phyloP scores from a whole-genome alignment of 2,329 filamentous ascomycete species.

The Fusarium austroafricanum region DNA sequence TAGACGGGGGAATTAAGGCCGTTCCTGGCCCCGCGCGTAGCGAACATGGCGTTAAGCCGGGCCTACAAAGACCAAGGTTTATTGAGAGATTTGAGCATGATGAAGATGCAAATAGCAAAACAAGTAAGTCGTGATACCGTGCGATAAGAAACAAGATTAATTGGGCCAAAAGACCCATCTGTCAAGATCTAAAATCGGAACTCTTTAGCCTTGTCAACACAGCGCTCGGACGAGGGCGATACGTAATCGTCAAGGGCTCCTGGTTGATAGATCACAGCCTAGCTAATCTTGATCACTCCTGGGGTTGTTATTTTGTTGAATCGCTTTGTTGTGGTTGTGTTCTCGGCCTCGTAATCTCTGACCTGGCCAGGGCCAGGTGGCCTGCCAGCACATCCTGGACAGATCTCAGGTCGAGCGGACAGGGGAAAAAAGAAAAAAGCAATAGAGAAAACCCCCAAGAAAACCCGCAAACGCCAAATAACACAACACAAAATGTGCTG shows the following conservation, averaged over 20 bases:
- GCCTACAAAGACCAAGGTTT: background rate
- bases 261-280: slow-evolving; percentile 21
- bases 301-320: slow-evolving; percentile 17
- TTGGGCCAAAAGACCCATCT: slow-evolving; percentile 13
- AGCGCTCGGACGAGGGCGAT: slow-evolving; percentile 24
- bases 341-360: slow-evolving; percentile 37
- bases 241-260: slow-evolving; percentile 37
- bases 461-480: slow-evolving; percentile 23
- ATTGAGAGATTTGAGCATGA: background rate
- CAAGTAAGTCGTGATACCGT: background rate
- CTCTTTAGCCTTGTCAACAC: slow-evolving; percentile 10
- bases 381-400: slow-evolving; percentile 29
- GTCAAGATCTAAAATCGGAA: slow-evolving; percentile 29
- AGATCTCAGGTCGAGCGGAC: slow-evolving; percentile 42
- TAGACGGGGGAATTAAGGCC: slow-evolving; percentile 25
- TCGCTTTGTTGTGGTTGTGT: slow-evolving; percentile 29
- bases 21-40: slow-evolving; percentile 34
- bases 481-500: background rate
- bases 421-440: slow-evolving; percentile 16
- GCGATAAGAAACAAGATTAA: background rate
- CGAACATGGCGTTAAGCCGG: slow-evolving; percentile 18
- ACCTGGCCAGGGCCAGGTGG: slow-evolving; percentile 12
- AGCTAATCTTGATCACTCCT: slow-evolving; percentile 5
- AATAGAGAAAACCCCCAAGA: slow-evolving; percentile 1
- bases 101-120: slow-evolving; percentile 11